These are phyloP conservation scores for Arthroderma uncinatum DNA, from an alignment of 2,329 filamentous ascomycete genomes.

Conservation along the genomic window DNA sequence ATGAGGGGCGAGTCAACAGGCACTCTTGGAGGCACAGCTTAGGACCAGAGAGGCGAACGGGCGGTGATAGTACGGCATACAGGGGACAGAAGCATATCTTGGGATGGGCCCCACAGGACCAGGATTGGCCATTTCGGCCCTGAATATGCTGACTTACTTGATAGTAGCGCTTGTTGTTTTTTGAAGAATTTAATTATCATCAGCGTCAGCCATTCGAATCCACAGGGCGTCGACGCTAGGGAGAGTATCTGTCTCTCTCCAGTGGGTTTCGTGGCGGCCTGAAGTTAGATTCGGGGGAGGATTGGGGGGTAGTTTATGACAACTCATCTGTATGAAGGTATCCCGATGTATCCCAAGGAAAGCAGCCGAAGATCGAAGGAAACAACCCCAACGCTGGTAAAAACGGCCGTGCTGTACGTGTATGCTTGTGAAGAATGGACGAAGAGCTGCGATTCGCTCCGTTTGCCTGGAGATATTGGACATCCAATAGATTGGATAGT, in stretches of 20 bases:
- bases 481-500: conserved; percentile 3
- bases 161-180: neutral
- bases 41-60: neutral
- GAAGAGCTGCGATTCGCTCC: neutral
- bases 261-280: conserved; percentile 6
- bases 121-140: conserved; percentile 2
- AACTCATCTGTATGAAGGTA: conserved; percentile 1
- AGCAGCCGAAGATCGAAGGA: neutral
- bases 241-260: neutral
- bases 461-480: neutral
- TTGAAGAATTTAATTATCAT: neutral
- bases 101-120: conserved; percentile 2
- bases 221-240: conserved; percentile 5
- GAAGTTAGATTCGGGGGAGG: neutral
- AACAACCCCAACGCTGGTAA: neutral
- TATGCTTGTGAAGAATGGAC: neutral
- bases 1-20: neutral
- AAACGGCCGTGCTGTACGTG: neutral
- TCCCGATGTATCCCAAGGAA: neutral
- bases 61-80: neutral
- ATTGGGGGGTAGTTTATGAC: conserved; percentile 2
- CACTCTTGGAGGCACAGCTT: neutral
- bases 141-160: neutral
- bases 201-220: neutral
- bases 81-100: conserved; percentile 4